Evolutionary conservation across 768 basidiomycete species (phyloP), one percentile per base, ranked within the genome.

Genomic region (Mycena metata): DNA sequence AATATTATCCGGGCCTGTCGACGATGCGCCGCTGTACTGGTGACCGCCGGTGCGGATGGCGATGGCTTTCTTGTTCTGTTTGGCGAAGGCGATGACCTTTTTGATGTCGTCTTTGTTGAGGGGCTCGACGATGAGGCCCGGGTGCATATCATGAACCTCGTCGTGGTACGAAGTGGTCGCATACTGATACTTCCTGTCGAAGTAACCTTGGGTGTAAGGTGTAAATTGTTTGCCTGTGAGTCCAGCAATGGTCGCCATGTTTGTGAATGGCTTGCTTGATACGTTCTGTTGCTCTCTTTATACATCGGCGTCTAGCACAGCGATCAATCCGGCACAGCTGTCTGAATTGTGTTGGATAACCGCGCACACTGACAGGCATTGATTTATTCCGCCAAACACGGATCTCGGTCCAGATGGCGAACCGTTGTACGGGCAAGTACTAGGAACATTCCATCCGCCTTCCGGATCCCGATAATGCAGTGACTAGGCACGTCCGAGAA

Each of bases 21-120:
- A 67, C 41, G 66, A 67, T 19, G 66, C 66, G 5, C 66, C 66
- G 50, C 66, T 67, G 50, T 67, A 67, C 42, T 67, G 66, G 50
- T 67, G 66, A 19, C 66, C 66, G 16, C 66, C 66, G n/a, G 58
- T 67, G 19, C 58, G 66, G 49, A 67, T 60, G 36, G 58, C 58
- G 58, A 67, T 52, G 41, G 66, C 58, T 33, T 46, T 52, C 17
- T 60, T 46, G 21, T 60, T 35, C 21, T 47, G 49, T 21, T 52
- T 54, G 9, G 66, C 66, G 51, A 33, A 67, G n/a, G 50, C 49
- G 43, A 67, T 60, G 36, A 41, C 52, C 19, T 30, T 16, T 50
- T 60, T 60, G 41, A 67, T 55, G 45, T 67, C 66, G 23, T 43
- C 51, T 50, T 60, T 67, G 59, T 16, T 16, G 42, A 5, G 39